These are phyloP conservation scores for Neonectria punicea DNA, from an alignment of 2,329 filamentous ascomycete species.

Conservation along the genomic window DNA sequence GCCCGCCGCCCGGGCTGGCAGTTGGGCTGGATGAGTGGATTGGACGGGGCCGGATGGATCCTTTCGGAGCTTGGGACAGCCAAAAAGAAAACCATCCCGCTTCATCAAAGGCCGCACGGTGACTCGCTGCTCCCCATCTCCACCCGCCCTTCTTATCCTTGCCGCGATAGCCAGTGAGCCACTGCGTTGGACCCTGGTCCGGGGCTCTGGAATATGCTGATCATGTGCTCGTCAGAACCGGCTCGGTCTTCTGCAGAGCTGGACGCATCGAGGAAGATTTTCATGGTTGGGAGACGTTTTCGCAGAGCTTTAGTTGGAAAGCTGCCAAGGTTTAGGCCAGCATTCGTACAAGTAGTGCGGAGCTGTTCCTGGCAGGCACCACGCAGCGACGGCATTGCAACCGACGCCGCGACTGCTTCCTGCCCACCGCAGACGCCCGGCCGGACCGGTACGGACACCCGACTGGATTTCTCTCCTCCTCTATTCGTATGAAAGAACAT, in stretches of 20 bases:
- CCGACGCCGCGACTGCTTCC: not conserved
- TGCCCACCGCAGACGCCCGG: not conserved
- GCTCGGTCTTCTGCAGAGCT: not conserved
- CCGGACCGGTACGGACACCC: not conserved
- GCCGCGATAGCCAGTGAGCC: constrained; percentile 32
- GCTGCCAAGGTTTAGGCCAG: no score
- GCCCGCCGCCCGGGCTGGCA: constrained; percentile 24
- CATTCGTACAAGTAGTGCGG: not conserved
- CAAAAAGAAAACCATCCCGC: constrained; percentile 32
- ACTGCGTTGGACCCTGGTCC: constrained; percentile 1
- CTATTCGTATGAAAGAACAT: not conserved
- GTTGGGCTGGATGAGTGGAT: constrained; percentile 16
- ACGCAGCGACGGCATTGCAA: not conserved
- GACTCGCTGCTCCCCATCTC: constrained; percentile 22
- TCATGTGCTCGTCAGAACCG: not conserved
- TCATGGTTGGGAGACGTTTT: not conserved
- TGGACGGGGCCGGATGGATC: not conserved
- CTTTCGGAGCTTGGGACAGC: constrained; percentile 20
- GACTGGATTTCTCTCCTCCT: not conserved
- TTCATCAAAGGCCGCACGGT: constrained; percentile 22
- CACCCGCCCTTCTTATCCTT: constrained; percentile 26
- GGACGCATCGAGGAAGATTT: not conserved
- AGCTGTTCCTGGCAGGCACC: not conserved
- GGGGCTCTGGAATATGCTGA: not conserved
- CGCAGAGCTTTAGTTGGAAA: not conserved